These are phyloP conservation scores for Drechslerella dactyloides DNA, from an alignment of 2,329 filamentous ascomycete species.

Conservation along the genomic window DNA sequence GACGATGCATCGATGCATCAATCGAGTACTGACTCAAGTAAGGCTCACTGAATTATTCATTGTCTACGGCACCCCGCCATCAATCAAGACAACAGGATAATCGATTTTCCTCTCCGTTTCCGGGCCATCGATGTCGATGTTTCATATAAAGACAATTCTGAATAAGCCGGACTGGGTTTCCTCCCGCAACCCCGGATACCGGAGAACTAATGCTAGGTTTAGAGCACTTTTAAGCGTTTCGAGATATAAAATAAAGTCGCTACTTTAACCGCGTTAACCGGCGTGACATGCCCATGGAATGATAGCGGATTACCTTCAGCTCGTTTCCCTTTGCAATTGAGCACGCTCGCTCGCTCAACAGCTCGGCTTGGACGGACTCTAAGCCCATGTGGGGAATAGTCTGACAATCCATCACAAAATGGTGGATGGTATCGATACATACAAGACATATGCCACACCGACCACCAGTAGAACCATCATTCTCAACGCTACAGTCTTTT, in stretches of 20 bases:
- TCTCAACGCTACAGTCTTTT: slow-evolving; percentile 18
- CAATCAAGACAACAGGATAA: too few species aligned
- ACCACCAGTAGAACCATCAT: slow-evolving; percentile 3
- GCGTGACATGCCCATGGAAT: slow-evolving; percentile 12
- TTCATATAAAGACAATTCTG: slow-evolving; percentile 34
- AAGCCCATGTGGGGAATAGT: slow-evolving; percentile 9
- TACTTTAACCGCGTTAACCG: slow-evolving; percentile 13
- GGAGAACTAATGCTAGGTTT: slow-evolving; percentile 7
- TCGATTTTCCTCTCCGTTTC: too few species aligned
- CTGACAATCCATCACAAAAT: slow-evolving; percentile 6
- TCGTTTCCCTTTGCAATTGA: slow-evolving; percentile 1
- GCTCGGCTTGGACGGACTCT: background rate
- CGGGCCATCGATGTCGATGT: slow-evolving; percentile 13
- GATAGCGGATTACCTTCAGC: slow-evolving; percentile 17
- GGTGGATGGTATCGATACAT: slow-evolving; percentile 43
- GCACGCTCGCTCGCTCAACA: background rate
- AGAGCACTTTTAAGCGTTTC: slow-evolving; percentile 45
- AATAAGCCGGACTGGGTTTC: slow-evolving; percentile 37
- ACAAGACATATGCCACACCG: slow-evolving; percentile 8
- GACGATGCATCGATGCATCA: too few species aligned
- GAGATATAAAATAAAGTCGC: slow-evolving; percentile 40
- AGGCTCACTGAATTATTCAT: too few species aligned
- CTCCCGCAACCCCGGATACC: slow-evolving; percentile 17
- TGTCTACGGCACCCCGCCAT: too few species aligned
- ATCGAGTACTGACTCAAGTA: too few species aligned